These are phyloP conservation scores for Lecanicillium sp. DNA, from an alignment of 2,329 filamentous ascomycete species.

Conservation along the genomic window DNA sequence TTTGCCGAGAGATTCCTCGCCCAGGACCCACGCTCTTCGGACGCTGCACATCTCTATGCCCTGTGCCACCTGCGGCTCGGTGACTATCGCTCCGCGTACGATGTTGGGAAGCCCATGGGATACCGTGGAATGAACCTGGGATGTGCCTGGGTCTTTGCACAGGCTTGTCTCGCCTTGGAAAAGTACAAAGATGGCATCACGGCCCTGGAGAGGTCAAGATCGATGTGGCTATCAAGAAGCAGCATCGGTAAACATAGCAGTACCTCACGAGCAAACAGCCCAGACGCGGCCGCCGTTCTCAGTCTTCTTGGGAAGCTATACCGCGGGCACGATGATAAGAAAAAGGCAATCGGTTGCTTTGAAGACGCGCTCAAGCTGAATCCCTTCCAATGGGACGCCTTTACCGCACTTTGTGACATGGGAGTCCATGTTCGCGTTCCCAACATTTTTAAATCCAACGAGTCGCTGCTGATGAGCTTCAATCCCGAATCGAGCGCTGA, in stretches of 20 bases:
- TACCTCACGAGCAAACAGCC: constrained; percentile 61
- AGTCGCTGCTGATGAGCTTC: constrained; percentile 39
- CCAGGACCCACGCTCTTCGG: constrained; percentile 71
- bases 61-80: constrained; percentile 78
- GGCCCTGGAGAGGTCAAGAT: constrained; percentile 73
- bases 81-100: constrained; percentile 77
- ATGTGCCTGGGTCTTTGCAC: constrained; percentile 86
- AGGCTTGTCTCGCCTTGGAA: constrained; percentile 74
- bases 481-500: constrained; percentile 28
- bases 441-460: constrained; percentile 77
- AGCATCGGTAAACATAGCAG: constrained; percentile 79
- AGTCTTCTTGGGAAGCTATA: constrained; percentile 84
- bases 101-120: constrained; percentile 65
- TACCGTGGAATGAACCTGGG: constrained; percentile 69
- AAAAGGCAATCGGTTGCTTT: constrained; percentile 77
- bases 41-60: constrained; percentile 75
- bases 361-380: constrained; percentile 84
- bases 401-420: constrained; percentile 79
- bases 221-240: constrained; percentile 67
- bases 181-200: constrained; percentile 72
- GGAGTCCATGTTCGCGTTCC: constrained; percentile 71
- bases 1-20: constrained; percentile 80
- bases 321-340: constrained; percentile 71
- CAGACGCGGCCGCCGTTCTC: constrained; percentile 76
- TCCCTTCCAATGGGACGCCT: constrained; percentile 98